Percentiles rank a stretch among this genome's conserved stretches.
Conservation (phyloP, 192 early-diverging fungal species). For the Dimargaris xerosporica region DNA sequence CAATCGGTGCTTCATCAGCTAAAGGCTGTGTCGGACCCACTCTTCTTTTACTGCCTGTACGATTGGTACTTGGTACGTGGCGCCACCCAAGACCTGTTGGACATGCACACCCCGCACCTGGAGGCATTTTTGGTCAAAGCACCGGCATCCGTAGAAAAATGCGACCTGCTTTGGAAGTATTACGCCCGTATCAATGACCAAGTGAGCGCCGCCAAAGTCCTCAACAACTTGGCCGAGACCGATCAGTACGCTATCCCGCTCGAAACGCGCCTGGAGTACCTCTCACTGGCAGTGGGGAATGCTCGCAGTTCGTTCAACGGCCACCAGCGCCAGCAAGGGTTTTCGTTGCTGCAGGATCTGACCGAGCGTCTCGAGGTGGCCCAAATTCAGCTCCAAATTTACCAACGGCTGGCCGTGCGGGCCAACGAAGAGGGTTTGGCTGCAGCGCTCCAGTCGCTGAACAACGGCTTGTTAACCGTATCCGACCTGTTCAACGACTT, state of each 20-base stretch:
- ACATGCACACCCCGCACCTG: conserved; percentile 18
- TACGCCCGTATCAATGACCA: conserved; percentile 42
- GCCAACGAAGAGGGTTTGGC: neutral
- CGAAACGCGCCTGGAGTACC: conserved; percentile 36
- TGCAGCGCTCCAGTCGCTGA: conserved; percentile 11
- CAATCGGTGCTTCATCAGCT: neutral
- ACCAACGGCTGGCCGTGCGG: neutral
- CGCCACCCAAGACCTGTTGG: neutral
- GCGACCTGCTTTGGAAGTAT: conserved; percentile 50
- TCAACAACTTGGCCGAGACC: conserved; percentile 26
- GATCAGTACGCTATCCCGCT: conserved; percentile 20
- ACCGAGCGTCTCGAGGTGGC: conserved; percentile 43
- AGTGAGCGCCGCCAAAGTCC: conserved; percentile 39
- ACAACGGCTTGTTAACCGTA: conserved; percentile 18
- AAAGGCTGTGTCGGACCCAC: neutral
- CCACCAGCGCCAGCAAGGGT: neutral
- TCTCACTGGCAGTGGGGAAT: conserved; percentile 47
- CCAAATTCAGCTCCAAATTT: conserved; percentile 32
- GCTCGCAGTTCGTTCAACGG: conserved; percentile 36
- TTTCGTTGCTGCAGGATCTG: conserved; percentile 27
- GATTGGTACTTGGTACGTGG: conserved; percentile 1
- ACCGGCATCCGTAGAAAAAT: conserved; percentile 16
- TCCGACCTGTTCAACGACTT: conserved; percentile 34
- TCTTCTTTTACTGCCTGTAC: conserved; percentile 13
- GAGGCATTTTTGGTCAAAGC: conserved; percentile 19